Conservation (phyloP, 331 rosid genomes). For the Pyracantha coccinea region DNA sequence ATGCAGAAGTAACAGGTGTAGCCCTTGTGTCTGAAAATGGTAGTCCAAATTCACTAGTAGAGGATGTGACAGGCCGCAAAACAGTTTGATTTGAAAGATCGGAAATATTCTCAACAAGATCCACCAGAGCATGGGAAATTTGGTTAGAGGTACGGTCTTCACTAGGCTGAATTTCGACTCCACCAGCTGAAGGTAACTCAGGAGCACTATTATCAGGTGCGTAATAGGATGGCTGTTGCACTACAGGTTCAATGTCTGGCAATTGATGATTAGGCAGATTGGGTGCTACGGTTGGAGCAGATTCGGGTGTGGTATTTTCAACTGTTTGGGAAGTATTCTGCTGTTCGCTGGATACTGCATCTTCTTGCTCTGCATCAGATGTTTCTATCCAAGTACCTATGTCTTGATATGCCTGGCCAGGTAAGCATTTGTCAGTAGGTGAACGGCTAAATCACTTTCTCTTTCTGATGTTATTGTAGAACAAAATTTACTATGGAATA, state of each 20-base stretch:
- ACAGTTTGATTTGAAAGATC: slow-evolving; percentile 20
- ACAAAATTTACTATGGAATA: background rate
- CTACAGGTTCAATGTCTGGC: slow-evolving; percentile 21
- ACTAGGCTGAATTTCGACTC: slow-evolving; percentile 30
- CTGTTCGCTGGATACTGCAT: slow-evolving; percentile 19
- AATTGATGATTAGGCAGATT: slow-evolving; percentile 21
- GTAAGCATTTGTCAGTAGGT: background rate
- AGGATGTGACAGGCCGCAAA: slow-evolving; percentile 28
- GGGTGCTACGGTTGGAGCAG: slow-evolving; percentile 12
- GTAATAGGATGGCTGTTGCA: slow-evolving; percentile 19
- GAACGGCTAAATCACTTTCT: background rate
- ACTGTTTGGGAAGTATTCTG: slow-evolving; percentile 16
- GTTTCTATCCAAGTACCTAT: slow-evolving; percentile 7
- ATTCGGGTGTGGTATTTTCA: slow-evolving; percentile 18
- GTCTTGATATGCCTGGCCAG: slow-evolving; percentile 19
- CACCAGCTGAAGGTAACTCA: slow-evolving; percentile 23
- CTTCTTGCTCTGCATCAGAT: slow-evolving; percentile 4
- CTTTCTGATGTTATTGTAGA: background rate
- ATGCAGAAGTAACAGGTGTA: slow-evolving; percentile 22
- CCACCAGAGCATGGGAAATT: slow-evolving; percentile 15
- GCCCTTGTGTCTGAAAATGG: slow-evolving; percentile 30
- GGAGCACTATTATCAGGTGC: slow-evolving; percentile 16
- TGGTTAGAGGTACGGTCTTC: slow-evolving; percentile 21
- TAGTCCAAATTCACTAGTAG: slow-evolving; percentile 30
- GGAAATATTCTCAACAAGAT: slow-evolving; percentile 15